A percentile compares a stretch with the other conserved stretches of the same genome.
Evolutionary conservation across 192 early-diverging fungal genomes (phyloP).

Genomic region (Dispira simplex): DNA sequence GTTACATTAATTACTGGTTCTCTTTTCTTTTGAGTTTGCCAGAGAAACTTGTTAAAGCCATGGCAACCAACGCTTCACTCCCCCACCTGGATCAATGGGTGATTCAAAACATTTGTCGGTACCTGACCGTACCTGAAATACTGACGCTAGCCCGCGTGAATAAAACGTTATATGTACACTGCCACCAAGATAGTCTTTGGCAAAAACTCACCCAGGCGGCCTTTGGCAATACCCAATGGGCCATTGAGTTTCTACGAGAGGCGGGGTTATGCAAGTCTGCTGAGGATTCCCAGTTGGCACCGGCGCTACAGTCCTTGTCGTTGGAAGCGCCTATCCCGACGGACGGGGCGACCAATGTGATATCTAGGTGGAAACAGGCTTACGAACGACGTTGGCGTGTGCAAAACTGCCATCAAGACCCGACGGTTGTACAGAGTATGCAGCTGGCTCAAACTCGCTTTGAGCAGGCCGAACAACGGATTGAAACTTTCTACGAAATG

Average conservation of each 20-base stretch:
- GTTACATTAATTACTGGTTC: too few relatives aligned
- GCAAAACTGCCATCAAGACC: not conserved
- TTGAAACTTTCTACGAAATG: not conserved
- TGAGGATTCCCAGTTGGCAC: not conserved
- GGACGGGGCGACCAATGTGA: not conserved
- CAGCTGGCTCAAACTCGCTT: not conserved
- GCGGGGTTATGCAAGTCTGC: not conserved
- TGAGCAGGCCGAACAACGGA: not conserved
- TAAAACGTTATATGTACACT: not conserved
- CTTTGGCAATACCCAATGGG: not conserved
- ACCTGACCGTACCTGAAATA: not conserved
- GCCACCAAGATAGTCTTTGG: not conserved
- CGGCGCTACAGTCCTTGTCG: not conserved
- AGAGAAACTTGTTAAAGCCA: not conserved
- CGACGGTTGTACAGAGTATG: not conserved
- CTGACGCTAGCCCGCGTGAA: not conserved
- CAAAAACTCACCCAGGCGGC: not conserved
- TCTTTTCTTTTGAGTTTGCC: too few relatives aligned
- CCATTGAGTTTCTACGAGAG: not conserved
- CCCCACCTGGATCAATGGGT: not conserved
- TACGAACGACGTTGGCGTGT: not conserved
- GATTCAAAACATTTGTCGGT: not conserved
- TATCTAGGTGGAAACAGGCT: not conserved
- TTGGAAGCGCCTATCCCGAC: not conserved
- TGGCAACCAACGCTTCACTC: not conserved